Conservation (phyloP, 1,284 basidiomycete species). For the Sphaerobolus stellatus region DNA sequence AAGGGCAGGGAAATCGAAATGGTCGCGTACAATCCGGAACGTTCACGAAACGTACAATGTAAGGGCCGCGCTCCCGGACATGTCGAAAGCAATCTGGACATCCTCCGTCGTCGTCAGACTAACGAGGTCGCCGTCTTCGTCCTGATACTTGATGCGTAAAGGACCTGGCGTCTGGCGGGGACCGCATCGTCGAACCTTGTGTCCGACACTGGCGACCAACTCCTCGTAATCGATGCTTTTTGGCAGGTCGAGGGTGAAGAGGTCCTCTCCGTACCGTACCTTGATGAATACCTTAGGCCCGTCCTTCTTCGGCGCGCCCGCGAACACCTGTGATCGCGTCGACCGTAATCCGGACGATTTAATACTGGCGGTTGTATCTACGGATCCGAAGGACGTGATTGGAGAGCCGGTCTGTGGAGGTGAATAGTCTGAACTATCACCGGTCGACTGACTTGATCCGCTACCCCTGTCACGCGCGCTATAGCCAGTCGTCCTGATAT, state of each 20-base stretch:
- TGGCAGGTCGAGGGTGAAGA: conserved; percentile 89
- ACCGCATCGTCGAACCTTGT: conserved; percentile 89
- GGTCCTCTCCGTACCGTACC: conserved; percentile 86
- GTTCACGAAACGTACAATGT: neutral
- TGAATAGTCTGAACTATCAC: conserved; percentile 75
- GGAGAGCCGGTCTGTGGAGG: conserved; percentile 73
- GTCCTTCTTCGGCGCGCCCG: conserved; percentile 23
- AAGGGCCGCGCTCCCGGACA: neutral
- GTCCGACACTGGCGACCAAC: conserved; percentile 85
- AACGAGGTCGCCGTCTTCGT: conserved; percentile 90
- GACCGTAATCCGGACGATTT: conserved; percentile 46
- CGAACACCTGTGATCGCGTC: conserved; percentile 53
- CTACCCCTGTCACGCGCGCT: conserved; percentile 58
- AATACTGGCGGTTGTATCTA: conserved; percentile 69
- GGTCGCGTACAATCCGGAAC: neutral
- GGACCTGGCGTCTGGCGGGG: conserved; percentile 71
- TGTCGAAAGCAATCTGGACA: neutral
- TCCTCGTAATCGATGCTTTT: conserved; percentile 74
- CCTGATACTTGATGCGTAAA: conserved; percentile 82
- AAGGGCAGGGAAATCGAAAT: neutral
- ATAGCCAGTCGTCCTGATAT: no score
- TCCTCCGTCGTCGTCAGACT: conserved; percentile 61
- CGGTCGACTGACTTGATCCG: conserved; percentile 76
- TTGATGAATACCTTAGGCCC: conserved; percentile 73
- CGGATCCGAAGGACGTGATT: conserved; percentile 82